Conservation (phyloP, 2,329 filamentous ascomycete species). For the Knoxdaviesia proteae region DNA sequence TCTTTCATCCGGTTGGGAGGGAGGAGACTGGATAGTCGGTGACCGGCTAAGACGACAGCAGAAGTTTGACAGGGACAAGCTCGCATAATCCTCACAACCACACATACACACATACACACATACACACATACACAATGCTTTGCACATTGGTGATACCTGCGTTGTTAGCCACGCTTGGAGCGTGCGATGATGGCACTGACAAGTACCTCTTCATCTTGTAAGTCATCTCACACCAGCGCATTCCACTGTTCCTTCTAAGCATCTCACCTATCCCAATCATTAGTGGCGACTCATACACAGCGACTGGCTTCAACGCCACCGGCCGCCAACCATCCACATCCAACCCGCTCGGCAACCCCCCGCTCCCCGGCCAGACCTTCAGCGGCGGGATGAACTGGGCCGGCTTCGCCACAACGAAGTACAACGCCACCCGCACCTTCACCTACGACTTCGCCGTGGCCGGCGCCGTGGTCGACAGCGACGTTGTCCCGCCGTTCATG, state of each 20-base stretch:
- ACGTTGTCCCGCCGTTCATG: constrained; percentile 27
- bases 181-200: not conserved
- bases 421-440: constrained; percentile 21
- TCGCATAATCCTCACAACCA: too few species aligned
- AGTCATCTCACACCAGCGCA: not conserved
- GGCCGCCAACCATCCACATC: constrained; percentile 25
- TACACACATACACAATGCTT: too few species aligned
- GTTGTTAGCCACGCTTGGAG: too few species aligned
- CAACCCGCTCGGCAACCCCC: constrained; percentile 42
- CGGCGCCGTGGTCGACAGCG: constrained; percentile 29
- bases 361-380: constrained; percentile 27
- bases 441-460: constrained; percentile 33
- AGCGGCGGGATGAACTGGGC: constrained; percentile 30
- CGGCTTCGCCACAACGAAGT: constrained; percentile 22
- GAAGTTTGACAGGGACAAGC: too few species aligned
- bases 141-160: too few species aligned
- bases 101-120: too few species aligned
- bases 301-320: constrained; percentile 28
- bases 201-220: constrained; percentile 5
- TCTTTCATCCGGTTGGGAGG: too few species aligned
- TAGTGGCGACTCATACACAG: constrained; percentile 14
- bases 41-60: too few species aligned
- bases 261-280: not conserved
- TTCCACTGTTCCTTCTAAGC: not conserved
- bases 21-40: too few species aligned